phyloP scores from a whole-genome alignment of 306 rosid species.

The Prunus campanulata region DNA sequence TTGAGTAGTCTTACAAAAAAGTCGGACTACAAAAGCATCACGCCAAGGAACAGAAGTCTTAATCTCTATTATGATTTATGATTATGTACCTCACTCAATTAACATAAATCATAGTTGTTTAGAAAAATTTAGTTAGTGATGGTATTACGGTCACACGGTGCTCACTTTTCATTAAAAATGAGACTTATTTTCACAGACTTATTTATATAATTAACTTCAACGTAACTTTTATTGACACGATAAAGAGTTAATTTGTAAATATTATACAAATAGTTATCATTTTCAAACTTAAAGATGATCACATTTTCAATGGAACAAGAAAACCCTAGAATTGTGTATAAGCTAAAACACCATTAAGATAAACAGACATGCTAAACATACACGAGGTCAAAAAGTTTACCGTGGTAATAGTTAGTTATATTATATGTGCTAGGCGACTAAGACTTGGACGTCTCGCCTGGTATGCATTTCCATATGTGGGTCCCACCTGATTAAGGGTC shows the following conservation, averaged over 20 bases:
- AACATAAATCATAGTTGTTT: too few relatives aligned
- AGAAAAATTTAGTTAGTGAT: too few relatives aligned
- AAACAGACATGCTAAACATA: neutral
- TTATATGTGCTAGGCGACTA: neutral
- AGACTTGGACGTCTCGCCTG: neutral
- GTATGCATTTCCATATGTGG: neutral
- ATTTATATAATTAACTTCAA: too few relatives aligned
- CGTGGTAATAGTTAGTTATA: neutral
- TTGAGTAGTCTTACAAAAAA: neutral
- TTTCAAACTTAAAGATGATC: too few relatives aligned
- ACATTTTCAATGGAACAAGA: neutral
- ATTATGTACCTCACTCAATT: too few relatives aligned
- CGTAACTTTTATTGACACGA: too few relatives aligned
- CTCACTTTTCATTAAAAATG: too few relatives aligned
- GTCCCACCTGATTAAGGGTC: neutral
- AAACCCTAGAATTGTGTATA: neutral
- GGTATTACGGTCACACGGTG: too few relatives aligned
- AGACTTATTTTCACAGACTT: too few relatives aligned
- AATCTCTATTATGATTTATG: neutral
- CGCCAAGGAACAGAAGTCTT: neutral
- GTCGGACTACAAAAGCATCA: neutral
- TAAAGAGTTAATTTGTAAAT: too few relatives aligned
- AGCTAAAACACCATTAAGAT: too few relatives aligned
- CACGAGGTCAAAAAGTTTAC: neutral
- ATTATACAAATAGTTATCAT: too few relatives aligned